phyloP scores from a whole-genome alignment of 495 filamentous ascomycete species.

The Elaphomyces granulatus region DNA sequence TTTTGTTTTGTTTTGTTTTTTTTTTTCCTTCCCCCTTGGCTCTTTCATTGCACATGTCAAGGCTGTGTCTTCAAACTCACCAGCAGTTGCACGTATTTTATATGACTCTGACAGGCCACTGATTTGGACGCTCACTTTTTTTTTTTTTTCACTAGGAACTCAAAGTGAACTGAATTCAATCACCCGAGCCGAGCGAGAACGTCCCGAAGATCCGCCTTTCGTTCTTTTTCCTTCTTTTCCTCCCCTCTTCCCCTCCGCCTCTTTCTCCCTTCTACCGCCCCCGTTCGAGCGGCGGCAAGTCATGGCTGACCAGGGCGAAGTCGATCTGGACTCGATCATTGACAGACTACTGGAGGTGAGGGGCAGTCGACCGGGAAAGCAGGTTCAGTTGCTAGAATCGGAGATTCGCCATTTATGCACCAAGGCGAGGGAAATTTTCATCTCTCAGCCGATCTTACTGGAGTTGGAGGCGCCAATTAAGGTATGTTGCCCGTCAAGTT shows the following conservation, averaged over 20 bases:
- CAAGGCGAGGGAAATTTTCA: constrained; percentile 98
- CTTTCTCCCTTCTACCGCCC: constrained; percentile 15
- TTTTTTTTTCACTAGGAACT: too few relatives aligned
- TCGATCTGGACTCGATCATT: constrained; percentile 98
- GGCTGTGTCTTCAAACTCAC: too few relatives aligned
- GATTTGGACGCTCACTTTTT: too few relatives aligned
- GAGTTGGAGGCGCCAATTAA: constrained; percentile 98
- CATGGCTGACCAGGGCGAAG: constrained; percentile 96
- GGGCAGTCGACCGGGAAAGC: constrained; percentile 94
- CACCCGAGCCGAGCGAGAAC: too few relatives aligned
- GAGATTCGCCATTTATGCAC: constrained; percentile 98
- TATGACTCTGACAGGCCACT: too few relatives aligned
- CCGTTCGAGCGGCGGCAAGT: constrained; percentile 22
- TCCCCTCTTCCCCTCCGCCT: constrained; percentile 19
- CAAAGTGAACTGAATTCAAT: too few relatives aligned
- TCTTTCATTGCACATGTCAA: too few relatives aligned
- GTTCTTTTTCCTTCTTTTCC: constrained; percentile 7
- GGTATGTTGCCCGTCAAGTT: constrained; percentile 49
- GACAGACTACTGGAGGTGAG: constrained; percentile 94
- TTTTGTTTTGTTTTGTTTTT: too few relatives aligned
- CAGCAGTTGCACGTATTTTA: too few relatives aligned
- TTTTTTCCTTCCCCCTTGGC: too few relatives aligned
- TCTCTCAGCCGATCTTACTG: constrained; percentile 94
- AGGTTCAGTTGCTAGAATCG: constrained; percentile 90
- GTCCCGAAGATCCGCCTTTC: neutral